Base-by-base conservation (phyloP, 1,284 basidiomycete genomes). In the Ceratobasidium sp. region DNA sequence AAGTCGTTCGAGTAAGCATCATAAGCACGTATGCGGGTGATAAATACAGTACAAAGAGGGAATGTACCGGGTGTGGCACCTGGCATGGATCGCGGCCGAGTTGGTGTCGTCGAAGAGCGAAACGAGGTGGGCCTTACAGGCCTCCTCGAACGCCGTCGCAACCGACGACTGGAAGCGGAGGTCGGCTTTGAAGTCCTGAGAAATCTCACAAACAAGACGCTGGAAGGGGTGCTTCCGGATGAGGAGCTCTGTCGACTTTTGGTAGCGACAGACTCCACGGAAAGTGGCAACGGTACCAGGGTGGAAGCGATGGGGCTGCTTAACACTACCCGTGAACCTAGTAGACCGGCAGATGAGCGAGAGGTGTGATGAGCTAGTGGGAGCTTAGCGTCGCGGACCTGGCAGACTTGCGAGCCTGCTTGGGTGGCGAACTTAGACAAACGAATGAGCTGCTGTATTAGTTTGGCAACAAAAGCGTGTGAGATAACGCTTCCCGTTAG, bases 61-160 rank as follows among this genome's bases (percentile, higher is more conserved):
- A n/a, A n/a, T n/a, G n/a, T n/a, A n/a, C n/a, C n/a, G n/a, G n/a
- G n/a, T n/a, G n/a, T n/a, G n/a, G n/a, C 94, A 92, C 91, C 94
- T 95, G 81, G 95, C 93, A 87, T 94, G 93, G 86, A 96, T 96
- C 80, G 95, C 95, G 83, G 93, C 93, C 88, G 96, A 91, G 90
- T 96, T 96, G 83, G 94, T 95, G 88, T 95, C 93, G 84, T 93
- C 91, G 85, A 97, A 97, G 82, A 96, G 88, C 33, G 93, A 94
- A 85, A 96, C 95, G 81, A 96, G 93, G 90, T 97, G 96, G 26
- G 87, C 89, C 86, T 94, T 92, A 74, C 91, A 90, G 46, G 93
- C 92, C 86, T 94, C 92, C 86, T 94, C 92, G 77, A 94, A 89
- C 59, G 92, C 93, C 85, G 91, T 90, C 80, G 94, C 90, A 81